phyloP scores from a whole-genome alignment of 306 rosid species.

The Casuarina equisetifolia region DNA sequence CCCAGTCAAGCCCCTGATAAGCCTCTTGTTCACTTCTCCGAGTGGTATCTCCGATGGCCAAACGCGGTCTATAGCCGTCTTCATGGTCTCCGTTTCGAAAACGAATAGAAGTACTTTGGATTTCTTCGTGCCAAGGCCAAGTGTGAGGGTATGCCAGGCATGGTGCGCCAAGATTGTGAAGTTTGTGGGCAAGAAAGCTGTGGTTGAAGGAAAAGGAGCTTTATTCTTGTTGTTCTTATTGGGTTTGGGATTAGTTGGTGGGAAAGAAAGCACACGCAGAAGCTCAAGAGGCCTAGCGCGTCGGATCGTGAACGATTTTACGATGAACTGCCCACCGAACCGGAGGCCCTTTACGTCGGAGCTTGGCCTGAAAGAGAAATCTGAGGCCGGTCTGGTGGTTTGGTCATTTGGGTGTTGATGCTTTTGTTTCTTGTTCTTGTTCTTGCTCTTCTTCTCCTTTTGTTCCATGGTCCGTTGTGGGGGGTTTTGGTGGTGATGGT shows the following conservation, averaged over 20 bases:
- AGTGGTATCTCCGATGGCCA: conserved; percentile 90
- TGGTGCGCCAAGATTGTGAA: conserved; percentile 97
- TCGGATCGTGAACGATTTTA: conserved; percentile 88
- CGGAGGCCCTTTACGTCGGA: conserved; percentile 89
- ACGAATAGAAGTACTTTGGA: conserved; percentile 82
- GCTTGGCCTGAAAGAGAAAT: conserved; percentile 86
- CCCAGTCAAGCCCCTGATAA: conserved; percentile 66
- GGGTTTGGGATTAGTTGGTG: conserved; percentile 41
- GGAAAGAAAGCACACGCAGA: conserved; percentile 69
- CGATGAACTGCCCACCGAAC: conserved; percentile 95
- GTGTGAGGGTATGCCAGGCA: conserved; percentile 94
- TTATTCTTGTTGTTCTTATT: neutral
- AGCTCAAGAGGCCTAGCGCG: conserved; percentile 75
- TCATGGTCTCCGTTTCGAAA: conserved; percentile 69
- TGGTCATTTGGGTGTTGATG: conserved; percentile 89
- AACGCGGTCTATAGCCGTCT: conserved; percentile 47
- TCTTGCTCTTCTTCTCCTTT: conserved; percentile 54
- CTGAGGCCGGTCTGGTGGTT: conserved; percentile 59
- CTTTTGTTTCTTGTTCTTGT: conserved; percentile 81
- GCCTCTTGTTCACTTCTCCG: conserved; percentile 80
- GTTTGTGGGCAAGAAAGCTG: conserved; percentile 83
- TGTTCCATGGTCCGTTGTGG: conserved; percentile 47
- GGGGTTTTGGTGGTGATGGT: conserved; percentile 18
- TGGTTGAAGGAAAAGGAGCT: conserved; percentile 77
- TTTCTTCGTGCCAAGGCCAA: conserved; percentile 93